Conservation (phyloP, 169 alveolate species). For the Cryptosporidium xiaoi region DNA sequence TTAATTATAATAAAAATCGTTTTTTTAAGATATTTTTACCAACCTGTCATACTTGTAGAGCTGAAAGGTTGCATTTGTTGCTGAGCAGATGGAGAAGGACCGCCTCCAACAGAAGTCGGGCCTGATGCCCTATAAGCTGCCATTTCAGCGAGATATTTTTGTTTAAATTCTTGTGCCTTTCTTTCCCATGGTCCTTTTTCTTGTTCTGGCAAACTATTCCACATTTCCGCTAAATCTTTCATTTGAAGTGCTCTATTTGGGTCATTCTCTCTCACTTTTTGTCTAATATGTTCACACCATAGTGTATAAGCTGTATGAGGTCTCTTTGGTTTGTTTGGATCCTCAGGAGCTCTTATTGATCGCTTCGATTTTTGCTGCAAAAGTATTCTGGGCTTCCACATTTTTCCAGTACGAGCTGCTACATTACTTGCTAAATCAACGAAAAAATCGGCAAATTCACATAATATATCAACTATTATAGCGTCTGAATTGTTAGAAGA, state of each 20-base stretch:
- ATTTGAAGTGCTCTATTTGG: slow-evolving; percentile 74
- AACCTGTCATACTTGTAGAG: slow-evolving; percentile 75
- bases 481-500: slow-evolving; percentile 64
- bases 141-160: slow-evolving; percentile 73
- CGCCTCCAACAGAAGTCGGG: slow-evolving; percentile 70
- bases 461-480: slow-evolving; percentile 68
- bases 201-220: slow-evolving; percentile 75
- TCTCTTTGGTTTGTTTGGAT: slow-evolving; percentile 70
- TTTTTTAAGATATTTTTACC: slow-evolving; percentile 27
- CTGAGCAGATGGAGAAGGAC: slow-evolving; percentile 75
- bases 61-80: slow-evolving; percentile 74
- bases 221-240: slow-evolving; percentile 73
- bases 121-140: slow-evolving; percentile 75
- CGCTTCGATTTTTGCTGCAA: slow-evolving; percentile 65
- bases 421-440: slow-evolving; percentile 73
- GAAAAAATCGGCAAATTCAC: slow-evolving; percentile 74
- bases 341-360: slow-evolving; percentile 64
- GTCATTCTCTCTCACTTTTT: slow-evolving; percentile 71
- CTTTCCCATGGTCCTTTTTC: slow-evolving; percentile 75
- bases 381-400: slow-evolving; percentile 70
- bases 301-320: slow-evolving; percentile 75
- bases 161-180: slow-evolving; percentile 69
- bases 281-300: slow-evolving; percentile 75
- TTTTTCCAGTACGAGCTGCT: slow-evolving; percentile 74
- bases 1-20: not conserved